phyloP scores from a whole-genome alignment of 352 stramenopile species.

The Pythium sp. region DNA sequence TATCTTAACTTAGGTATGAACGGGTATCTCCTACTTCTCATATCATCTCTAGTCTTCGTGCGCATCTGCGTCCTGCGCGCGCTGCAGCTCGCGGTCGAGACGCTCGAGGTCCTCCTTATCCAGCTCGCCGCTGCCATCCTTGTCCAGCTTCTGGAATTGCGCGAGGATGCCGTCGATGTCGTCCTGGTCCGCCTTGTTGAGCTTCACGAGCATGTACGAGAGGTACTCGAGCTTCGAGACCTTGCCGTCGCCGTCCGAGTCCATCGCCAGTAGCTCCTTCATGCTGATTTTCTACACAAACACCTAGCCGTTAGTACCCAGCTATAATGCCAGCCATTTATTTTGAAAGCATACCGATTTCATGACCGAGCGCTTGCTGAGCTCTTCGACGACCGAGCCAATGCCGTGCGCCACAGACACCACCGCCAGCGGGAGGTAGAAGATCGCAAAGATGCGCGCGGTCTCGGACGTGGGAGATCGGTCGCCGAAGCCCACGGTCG shows the following conservation, averaged over 20 bases:
- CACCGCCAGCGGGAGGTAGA: conserved; percentile 75
- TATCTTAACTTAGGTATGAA: not conserved
- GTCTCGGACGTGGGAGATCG: conserved; percentile 52
- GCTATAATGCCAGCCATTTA: not conserved
- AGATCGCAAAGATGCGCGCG: conserved; percentile 78
- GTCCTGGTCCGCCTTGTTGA: conserved; percentile 65
- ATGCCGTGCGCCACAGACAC: conserved; percentile 66
- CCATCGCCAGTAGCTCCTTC: conserved; percentile 70
- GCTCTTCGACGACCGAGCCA: conserved; percentile 59
- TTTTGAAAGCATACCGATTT: conserved; percentile 28
- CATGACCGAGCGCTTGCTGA: conserved; percentile 54
- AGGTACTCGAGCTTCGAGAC: conserved; percentile 68
- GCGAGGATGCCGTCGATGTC: conserved; percentile 63
- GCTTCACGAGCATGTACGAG: conserved; percentile 71
- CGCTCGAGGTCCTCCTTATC: conserved; percentile 66
- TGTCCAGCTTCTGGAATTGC: conserved; percentile 66
- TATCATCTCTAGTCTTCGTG: not conserved
- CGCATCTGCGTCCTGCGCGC: conserved; percentile 25
- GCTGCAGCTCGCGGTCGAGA: conserved; percentile 52
- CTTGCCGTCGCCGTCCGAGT: conserved; percentile 63
- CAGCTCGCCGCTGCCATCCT: conserved; percentile 61
- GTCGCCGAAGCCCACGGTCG: conserved; percentile 87
- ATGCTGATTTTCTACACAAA: conserved; percentile 55
- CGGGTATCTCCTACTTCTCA: not conserved
- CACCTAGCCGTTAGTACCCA: not conserved